Evolutionary conservation across 116 monocot genomes (phyloP).

Genomic region (Dioscorea cayenensis): DNA sequence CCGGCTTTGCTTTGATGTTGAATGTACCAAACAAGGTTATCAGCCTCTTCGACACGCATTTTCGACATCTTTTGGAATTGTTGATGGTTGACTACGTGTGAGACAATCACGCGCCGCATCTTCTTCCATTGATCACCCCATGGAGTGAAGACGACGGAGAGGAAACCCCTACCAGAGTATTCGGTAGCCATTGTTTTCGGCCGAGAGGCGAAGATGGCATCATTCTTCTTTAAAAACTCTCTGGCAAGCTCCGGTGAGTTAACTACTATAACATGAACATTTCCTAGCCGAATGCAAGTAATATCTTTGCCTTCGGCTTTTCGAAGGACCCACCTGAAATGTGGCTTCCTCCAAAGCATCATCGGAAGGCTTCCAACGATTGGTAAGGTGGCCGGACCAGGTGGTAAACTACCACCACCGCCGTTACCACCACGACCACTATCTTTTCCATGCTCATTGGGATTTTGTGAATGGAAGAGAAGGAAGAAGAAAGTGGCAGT

Average conservation of each 20-base stretch:
- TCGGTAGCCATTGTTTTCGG: slow-evolving; percentile 17
- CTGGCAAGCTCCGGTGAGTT: slow-evolving; percentile 13
- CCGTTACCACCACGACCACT: too few species aligned
- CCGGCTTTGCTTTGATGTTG: too few species aligned
- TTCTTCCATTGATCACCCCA: slow-evolving; percentile 32
- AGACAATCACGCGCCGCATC: slow-evolving; percentile 23
- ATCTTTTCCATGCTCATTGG: too few species aligned
- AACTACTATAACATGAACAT: slow-evolving; percentile 6
- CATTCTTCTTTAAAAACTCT: slow-evolving; percentile 17
- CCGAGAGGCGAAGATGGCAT: slow-evolving; percentile 11
- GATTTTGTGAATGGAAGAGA: too few species aligned
- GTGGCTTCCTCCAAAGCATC: background rate
- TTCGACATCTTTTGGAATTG: background rate
- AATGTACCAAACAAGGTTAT: background rate
- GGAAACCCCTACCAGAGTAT: slow-evolving; percentile 8
- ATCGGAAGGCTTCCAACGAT: background rate
- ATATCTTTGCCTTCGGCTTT: background rate
- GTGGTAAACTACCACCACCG: background rate
- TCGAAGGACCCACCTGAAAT: background rate
- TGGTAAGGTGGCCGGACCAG: background rate
- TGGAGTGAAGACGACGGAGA: slow-evolving; percentile 12
- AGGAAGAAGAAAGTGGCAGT: too few species aligned
- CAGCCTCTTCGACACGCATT: background rate
- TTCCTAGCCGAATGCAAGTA: background rate
- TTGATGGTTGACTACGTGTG: background rate